These are phyloP conservation scores for Nakazawaea wyomingensis DNA, from an alignment of 805 yeast species.

Conservation along the genomic window DNA sequence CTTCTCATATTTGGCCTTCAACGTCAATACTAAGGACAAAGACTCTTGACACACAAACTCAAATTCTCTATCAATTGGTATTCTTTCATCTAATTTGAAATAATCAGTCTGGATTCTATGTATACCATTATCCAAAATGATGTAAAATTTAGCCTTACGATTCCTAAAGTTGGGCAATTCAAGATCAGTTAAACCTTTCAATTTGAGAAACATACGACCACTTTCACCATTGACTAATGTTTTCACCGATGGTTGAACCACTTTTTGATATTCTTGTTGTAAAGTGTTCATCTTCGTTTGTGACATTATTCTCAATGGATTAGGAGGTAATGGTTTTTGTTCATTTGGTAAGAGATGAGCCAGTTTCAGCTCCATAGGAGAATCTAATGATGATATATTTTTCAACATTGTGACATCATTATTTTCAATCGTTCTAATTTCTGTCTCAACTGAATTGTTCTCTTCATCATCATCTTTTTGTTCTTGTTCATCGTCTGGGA, in stretches of 20 bases:
- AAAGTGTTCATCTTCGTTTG: conserved; percentile 15
- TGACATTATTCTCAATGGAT: conserved; percentile 17
- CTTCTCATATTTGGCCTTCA: conserved; percentile 58
- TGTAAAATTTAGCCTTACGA: conserved; percentile 43
- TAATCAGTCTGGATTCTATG: conserved; percentile 63
- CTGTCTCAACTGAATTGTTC: neutral
- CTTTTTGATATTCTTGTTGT: neutral
- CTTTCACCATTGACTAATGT: conserved; percentile 24
- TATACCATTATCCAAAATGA: conserved; percentile 73
- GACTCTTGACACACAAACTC: conserved; percentile 57
- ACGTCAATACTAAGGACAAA: conserved; percentile 55
- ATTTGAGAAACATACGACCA: conserved; percentile 51
- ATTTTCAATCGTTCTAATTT: conserved; percentile 11
- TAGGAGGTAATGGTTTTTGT: conserved; percentile 4
- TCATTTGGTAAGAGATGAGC: conserved; percentile 3
- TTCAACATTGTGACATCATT: conserved; percentile 15
- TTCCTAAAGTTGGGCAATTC: conserved; percentile 40
- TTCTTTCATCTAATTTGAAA: conserved; percentile 29
- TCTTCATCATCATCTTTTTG: conserved; percentile 5
- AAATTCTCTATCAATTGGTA: conserved; percentile 64
- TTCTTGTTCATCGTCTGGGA: conserved; percentile 1
- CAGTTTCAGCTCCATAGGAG: neutral
- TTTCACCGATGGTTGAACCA: neutral
- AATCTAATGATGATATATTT: conserved; percentile 15
- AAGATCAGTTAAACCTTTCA: conserved; percentile 41